A percentile compares a stretch with the other conserved stretches of the same genome.
These are phyloP conservation scores for Brassica incana DNA, from an alignment of 345 rosid genomes.

Conservation along the genomic window DNA sequence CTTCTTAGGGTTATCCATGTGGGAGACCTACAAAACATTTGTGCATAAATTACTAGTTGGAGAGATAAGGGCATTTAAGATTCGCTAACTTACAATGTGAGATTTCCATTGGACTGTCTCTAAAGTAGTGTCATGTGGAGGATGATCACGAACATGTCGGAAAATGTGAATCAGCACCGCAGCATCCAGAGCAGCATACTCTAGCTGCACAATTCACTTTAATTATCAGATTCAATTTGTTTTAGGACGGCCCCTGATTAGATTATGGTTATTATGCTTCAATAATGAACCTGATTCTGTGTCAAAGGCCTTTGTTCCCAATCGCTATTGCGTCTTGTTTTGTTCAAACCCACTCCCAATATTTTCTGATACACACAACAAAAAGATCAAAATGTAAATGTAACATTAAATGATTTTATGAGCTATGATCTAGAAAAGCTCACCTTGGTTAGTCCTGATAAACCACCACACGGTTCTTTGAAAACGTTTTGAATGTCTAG, in stretches of 20 bases:
- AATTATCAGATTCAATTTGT: background rate
- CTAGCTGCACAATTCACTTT: conserved; percentile 54
- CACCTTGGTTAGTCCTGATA: conserved; percentile 84
- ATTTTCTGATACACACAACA: conserved; percentile 56
- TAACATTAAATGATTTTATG: background rate
- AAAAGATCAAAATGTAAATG: background rate
- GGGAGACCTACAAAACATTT: conserved; percentile 51
- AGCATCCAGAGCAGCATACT: conserved; percentile 93
- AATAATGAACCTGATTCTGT: conserved; percentile 61
- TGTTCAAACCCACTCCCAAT: conserved; percentile 85
- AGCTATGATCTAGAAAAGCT: conserved; percentile 9
- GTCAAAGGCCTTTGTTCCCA: conserved; percentile 91
- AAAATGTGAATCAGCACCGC: conserved; percentile 85
- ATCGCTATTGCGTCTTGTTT: conserved; percentile 81
- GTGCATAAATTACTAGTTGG: background rate
- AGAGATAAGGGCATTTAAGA: background rate
- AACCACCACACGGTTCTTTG: conserved; percentile 72
- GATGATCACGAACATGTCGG: conserved; percentile 44
- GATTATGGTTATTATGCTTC: background rate
- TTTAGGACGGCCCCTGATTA: background rate
- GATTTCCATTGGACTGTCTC: conserved; percentile 78
- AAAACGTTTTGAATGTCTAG: conserved; percentile 76
- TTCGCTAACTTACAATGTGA: conserved; percentile 55
- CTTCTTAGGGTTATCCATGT: conserved; percentile 50
- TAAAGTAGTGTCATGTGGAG: conserved; percentile 42